phyloP scores from a whole-genome alignment of 352 stramenopile species.

The Blastocystis sp. region DNA sequence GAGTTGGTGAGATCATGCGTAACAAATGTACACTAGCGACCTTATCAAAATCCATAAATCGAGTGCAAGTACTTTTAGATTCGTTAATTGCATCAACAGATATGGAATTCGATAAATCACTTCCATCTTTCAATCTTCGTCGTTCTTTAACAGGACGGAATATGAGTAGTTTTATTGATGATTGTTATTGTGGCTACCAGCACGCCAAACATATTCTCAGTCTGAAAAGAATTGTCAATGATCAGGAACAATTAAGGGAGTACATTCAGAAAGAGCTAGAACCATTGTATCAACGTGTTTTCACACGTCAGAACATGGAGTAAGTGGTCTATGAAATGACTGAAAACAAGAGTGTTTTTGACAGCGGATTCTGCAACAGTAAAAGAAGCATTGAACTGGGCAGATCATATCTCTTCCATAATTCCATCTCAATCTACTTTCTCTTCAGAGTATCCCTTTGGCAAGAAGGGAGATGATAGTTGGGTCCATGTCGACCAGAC shows the following conservation, averaged over 20 bases:
- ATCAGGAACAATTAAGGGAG: not conserved
- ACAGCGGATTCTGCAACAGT: not conserved
- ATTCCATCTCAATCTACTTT: not conserved
- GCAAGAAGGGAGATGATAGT: not conserved
- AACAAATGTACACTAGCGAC: not conserved
- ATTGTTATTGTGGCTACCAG: slow-evolving; percentile 54
- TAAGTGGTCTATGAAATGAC: not conserved
- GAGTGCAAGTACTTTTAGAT: slow-evolving; percentile 28
- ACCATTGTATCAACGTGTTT: slow-evolving; percentile 8
- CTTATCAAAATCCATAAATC: not conserved
- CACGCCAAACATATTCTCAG: not conserved
- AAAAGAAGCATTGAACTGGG: not conserved
- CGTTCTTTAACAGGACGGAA: not conserved
- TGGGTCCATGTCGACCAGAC: not conserved
- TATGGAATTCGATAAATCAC: not conserved
- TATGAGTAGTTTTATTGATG: slow-evolving; percentile 49
- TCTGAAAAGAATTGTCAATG: not conserved
- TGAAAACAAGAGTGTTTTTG: slow-evolving; percentile 32
- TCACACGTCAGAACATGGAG: slow-evolving; percentile 17
- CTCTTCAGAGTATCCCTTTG: not conserved
- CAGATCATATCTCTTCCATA: not conserved
- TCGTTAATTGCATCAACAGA: slow-evolving; percentile 13
- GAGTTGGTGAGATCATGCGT: not conserved
- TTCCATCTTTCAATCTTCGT: slow-evolving; percentile 18
- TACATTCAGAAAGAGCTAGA: not conserved